Conservation (phyloP, 148 eudicot species). For the Rhododendron vialii region DNA sequence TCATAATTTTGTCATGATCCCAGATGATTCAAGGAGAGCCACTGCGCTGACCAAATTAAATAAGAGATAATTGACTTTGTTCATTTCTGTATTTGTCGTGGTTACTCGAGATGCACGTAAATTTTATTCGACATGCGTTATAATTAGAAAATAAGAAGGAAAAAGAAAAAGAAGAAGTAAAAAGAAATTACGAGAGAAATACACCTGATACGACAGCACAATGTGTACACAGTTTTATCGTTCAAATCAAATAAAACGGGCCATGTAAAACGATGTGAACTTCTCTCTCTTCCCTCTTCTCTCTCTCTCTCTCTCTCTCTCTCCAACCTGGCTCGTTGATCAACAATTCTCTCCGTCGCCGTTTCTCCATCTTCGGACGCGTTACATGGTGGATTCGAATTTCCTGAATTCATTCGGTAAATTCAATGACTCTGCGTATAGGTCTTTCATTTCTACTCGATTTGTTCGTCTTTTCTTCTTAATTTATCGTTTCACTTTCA, state of each 20-base stretch:
- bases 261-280: constrained; percentile 1
- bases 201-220: neutral
- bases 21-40: too few relatives aligned
- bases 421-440: neutral
- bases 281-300: neutral
- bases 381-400: neutral
- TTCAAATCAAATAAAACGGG: constrained; percentile 2
- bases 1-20: too few relatives aligned
- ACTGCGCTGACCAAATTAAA: too few relatives aligned
- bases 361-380: neutral
- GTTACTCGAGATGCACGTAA: too few relatives aligned
- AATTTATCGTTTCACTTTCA: neutral
- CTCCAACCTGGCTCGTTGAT: neutral
- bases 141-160: too few relatives aligned
- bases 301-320: neutral
- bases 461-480: neutral
- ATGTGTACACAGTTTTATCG: neutral
- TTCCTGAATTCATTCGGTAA: constrained; percentile 4
- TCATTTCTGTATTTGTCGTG: too few relatives aligned
- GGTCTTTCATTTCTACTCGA: neutral
- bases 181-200: neutral
- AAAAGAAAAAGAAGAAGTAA: neutral
- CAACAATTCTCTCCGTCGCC: constrained; percentile 2
- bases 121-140: too few relatives aligned
- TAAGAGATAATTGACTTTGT: too few relatives aligned